Conservation (phyloP, 2,329 filamentous ascomycete genomes). For the Botrytis sinoallii region DNA sequence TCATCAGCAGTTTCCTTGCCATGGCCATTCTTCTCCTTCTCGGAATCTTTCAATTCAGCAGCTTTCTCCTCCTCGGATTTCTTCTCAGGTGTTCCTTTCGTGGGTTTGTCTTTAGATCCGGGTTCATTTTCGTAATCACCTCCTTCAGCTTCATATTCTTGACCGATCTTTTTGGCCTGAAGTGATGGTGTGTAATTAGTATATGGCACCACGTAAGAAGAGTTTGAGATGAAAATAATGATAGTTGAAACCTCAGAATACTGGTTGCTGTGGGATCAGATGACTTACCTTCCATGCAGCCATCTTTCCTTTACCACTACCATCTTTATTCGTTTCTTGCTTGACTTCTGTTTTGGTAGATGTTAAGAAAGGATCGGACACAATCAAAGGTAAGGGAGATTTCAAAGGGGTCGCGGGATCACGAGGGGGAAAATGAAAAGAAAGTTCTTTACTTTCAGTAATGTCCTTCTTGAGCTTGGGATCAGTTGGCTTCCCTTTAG, state of each 20-base stretch:
- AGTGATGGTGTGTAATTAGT: not conserved
- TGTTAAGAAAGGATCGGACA: conserved; percentile 5
- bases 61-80: conserved; percentile 29
- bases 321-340: conserved; percentile 20
- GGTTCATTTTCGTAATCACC: conserved; percentile 43
- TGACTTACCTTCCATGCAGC: conserved; percentile 44
- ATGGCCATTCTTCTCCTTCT: conserved; percentile 20
- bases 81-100: conserved; percentile 43
- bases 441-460: conserved; percentile 39
- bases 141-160: conserved; percentile 42
- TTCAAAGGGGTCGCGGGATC: not conserved
- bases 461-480: conserved; percentile 45
- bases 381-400: not conserved
- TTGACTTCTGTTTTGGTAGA: not conserved
- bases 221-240: not conserved
- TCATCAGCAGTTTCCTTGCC: not conserved
- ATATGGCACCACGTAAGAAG: not conserved
- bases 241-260: not conserved
- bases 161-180: conserved; percentile 43
- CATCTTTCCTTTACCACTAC: conserved; percentile 44
- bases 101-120: conserved; percentile 44
- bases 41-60: conserved; percentile 16
- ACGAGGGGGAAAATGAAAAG: not conserved
- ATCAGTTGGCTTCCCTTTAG: conserved; percentile 46
- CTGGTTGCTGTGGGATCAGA: not conserved